Percentiles rank a stretch among this genome's conserved stretches.
Evolutionary conservation across 2,329 filamentous ascomycete species (phyloP).

Genomic region (Ceratocystis ficicola): DNA sequence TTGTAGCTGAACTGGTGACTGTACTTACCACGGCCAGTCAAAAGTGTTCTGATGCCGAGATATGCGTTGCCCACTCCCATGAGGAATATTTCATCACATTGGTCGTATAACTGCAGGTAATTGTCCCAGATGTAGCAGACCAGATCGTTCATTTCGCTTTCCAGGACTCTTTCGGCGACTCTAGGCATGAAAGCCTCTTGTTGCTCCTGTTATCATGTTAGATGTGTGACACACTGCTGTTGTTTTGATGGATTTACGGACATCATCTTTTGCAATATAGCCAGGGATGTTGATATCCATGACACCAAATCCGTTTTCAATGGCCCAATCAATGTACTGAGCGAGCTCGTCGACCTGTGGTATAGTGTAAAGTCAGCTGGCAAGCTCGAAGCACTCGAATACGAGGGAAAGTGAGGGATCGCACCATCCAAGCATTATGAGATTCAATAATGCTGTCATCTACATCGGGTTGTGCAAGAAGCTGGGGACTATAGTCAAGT

Average conservation of each 20-base stretch:
- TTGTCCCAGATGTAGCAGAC: conserved; percentile 93
- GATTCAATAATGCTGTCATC: conserved; percentile 62
- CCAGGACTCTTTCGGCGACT: conserved; percentile 37
- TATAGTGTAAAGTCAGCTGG: conserved; percentile 24
- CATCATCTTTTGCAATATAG: conserved; percentile 54
- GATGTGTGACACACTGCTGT: background rate
- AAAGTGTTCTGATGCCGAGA: conserved; percentile 65
- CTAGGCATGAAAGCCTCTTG: conserved; percentile 37
- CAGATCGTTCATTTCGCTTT: conserved; percentile 56
- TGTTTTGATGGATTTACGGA: background rate
- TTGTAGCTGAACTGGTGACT: conserved; percentile 15
- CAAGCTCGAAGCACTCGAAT: background rate
- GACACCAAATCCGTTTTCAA: conserved; percentile 63
- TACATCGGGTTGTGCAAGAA: conserved; percentile 54
- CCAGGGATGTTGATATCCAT: conserved; percentile 87
- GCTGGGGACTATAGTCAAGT: conserved; percentile 45
- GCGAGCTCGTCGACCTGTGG: conserved; percentile 65
- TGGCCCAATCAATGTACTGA: conserved; percentile 74
- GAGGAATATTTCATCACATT: conserved; percentile 64
- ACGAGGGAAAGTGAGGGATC: conserved; percentile 30
- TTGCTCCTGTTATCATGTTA: conserved; percentile 31
- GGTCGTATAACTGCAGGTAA: conserved; percentile 68
- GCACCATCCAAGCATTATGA: conserved; percentile 79
- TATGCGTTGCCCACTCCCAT: conserved; percentile 87
- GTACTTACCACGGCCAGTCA: conserved; percentile 59